Conservation (phyloP, 2,329 filamentous ascomycete species). For the Venturiaceae sp. region DNA sequence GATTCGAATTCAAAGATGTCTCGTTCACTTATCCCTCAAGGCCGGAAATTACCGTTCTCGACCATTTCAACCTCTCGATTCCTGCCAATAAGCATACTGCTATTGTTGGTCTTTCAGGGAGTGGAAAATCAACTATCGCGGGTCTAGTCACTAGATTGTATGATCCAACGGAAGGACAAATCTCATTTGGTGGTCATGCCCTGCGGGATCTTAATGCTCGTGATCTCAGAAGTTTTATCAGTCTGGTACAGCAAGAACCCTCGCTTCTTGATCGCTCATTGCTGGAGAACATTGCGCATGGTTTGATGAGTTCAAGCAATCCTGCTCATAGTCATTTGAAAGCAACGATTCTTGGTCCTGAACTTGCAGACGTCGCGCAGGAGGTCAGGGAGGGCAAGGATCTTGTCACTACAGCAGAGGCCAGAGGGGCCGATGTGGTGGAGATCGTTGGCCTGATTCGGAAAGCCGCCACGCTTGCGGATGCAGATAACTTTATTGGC, state of each 20-base stretch:
- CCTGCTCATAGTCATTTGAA: slow-evolving; percentile 30
- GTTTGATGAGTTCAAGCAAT: slow-evolving; percentile 40
- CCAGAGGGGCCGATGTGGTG: slow-evolving; percentile 31
- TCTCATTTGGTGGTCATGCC: slow-evolving; percentile 27
- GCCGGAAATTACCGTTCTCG: slow-evolving; percentile 27
- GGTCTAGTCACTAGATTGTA: slow-evolving; percentile 28
- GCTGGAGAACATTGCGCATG: slow-evolving; percentile 55
- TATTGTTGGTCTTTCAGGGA: slow-evolving; percentile 31
- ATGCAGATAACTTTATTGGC: slow-evolving; percentile 67
- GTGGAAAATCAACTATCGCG: slow-evolving; percentile 32
- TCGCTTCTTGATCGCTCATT: slow-evolving; percentile 41
- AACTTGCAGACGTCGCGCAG: slow-evolving; percentile 26
- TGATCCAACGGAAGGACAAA: slow-evolving; percentile 23
- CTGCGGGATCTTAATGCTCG: slow-evolving; percentile 27
- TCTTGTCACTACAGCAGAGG: slow-evolving; percentile 23
- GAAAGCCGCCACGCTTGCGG: slow-evolving; percentile 44
- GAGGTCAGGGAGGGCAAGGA: slow-evolving; percentile 19
- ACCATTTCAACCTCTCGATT: slow-evolving; percentile 25
- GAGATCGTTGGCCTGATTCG: slow-evolving; percentile 37
- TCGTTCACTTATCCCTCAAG: slow-evolving; percentile 32
- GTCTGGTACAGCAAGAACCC: slow-evolving; percentile 42
- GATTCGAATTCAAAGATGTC: slow-evolving; percentile 34
- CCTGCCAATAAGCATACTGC: slow-evolving; percentile 30
- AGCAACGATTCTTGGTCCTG: slow-evolving; percentile 29
- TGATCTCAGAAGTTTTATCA: slow-evolving; percentile 24